Evolutionary conservation across 2,329 filamentous ascomycete species (phyloP).

Genomic region (Ustilaginoidea virens): DNA sequence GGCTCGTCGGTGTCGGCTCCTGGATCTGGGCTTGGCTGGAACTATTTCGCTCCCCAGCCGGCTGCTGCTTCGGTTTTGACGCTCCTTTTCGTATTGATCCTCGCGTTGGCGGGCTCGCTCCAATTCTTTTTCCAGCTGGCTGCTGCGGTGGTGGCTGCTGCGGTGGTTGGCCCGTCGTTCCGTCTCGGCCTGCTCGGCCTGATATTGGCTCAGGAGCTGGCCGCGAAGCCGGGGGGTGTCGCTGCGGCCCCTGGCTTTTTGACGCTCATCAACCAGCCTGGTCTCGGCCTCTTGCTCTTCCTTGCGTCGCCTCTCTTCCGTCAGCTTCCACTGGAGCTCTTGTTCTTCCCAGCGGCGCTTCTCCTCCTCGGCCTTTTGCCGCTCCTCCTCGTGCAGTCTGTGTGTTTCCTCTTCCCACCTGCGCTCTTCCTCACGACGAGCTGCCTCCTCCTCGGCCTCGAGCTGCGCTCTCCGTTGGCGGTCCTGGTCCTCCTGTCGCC

Average conservation of each 20-base stretch:
- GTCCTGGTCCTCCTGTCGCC: constrained; percentile 42
- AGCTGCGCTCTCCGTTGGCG: constrained; percentile 28
- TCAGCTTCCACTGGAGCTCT: constrained; percentile 59
- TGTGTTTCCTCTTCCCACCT: constrained; percentile 51
- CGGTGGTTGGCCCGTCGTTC: constrained; percentile 25
- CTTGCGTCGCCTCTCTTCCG: constrained; percentile 53
- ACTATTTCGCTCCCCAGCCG: constrained; percentile 8
- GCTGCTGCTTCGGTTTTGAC: constrained; percentile 27
- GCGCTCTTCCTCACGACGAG: constrained; percentile 46
- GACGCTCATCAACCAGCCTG: constrained; percentile 49
- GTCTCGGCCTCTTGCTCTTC: constrained; percentile 64
- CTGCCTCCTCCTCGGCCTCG: constrained; percentile 45
- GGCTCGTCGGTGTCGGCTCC: constrained; percentile 8
- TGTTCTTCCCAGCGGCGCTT: constrained; percentile 65
- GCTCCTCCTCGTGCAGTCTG: constrained; percentile 43
- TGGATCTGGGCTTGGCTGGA: constrained; percentile 9
- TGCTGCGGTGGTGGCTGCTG: constrained; percentile 43
- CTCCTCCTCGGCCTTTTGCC: constrained; percentile 47
- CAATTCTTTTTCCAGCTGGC: constrained; percentile 64
- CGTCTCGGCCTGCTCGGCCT: constrained; percentile 42
- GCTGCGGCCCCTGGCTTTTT: constrained; percentile 41
- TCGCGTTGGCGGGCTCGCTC: constrained; percentile 47
- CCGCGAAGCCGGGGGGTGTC: constrained; percentile 60
- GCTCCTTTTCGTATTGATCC: constrained; percentile 43
- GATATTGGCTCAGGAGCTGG: constrained; percentile 78